Base-by-base conservation (phyloP, 2,329 filamentous ascomycete species). In the Scorias spongiosa region DNA sequence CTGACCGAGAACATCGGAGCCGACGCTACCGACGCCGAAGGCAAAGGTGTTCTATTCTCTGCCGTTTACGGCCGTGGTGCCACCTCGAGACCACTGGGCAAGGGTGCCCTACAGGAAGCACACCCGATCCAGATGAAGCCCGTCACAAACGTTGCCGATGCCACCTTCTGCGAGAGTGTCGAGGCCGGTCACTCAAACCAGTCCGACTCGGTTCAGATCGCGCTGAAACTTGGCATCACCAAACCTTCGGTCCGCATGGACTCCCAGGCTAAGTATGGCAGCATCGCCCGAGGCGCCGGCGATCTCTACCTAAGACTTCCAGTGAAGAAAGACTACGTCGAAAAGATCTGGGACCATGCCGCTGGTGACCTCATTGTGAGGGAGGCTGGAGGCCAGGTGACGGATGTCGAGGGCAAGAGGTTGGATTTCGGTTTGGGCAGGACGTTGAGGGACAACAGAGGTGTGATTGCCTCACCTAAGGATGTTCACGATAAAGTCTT, bases 271-370 rank as follows among this genome's bases (percentile, higher is more conserved):
- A 98, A 98, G 67, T 98, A 98, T 66, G 89, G 81, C 49, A 91
- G 84, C 30, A 93, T 98, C 60, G 91, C 91, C 30, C 75, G 91
- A 49, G 91, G 91, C 39, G 87, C 88, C 5, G 91, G 88, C 41
- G 91, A 98, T 59, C 80, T 98, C 51, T 98, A 98, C 66, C 74
- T 98, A 46, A 77, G 93, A 43, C 68, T 98, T 46, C 91, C 91
- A 2, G 81, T 85, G 26, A 83, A 77, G 61, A 82, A 81, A 54
- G 80, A 81, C 43, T 98, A 98, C 67, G 79, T 93, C 63, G 91
- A 98, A 73, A 98, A 98, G 76, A 98, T 98, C 54, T 98, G 91
- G 91, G 91, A 98, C 61, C 91, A 98, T 63, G 91, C 91, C 14
- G 91, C 89, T 10, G 91, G 91, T 36, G 88, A 94, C 57, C 67